Evolutionary conservation across 257 asterid genomes (phyloP), one percentile per base, ranked within the genome.

Genomic region (Solanum bulbocastanum): DNA sequence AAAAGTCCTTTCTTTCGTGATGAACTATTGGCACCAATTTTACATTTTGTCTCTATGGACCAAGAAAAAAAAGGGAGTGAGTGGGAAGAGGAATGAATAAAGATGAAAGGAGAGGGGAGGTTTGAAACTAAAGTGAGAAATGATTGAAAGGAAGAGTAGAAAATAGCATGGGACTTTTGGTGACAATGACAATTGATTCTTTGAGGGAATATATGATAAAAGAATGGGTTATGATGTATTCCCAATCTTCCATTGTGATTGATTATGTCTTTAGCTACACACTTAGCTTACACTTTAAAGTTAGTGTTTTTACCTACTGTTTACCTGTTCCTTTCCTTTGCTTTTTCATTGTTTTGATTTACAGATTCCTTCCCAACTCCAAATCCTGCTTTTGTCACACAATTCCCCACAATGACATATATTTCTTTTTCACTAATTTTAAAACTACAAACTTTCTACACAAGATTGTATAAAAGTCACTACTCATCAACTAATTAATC

Each of bases 151-250:
- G 86, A 87, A 86, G 86, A 49, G 40, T 65, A 78, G 79, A 89
- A 76, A 89, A 73, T 39, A 33, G 76, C 39, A 27, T 87, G 87
- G 86, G 88, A 89, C 88, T 91, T 91, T 90, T 68, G 58, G 66
- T 84, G 88, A 89, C 56, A 88, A 85, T 90, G 92, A 88, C 92
- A 92, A 89, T 86, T 87, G 91, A 92, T 90, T 91, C 90, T 56
- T 56, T 79, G 74, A 86, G 78, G 88, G 95, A 94, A 92, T 91
- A 92, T 91, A 91, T 87, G 78, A 90, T 88, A 93, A 93, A 90
- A 92, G 86, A 88, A 90, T 84, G 86, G 27, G 86, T 86, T 83
- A 83, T 87, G 87, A 78, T 87, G 87, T 85, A 30, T 85, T 89
- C 90, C 88, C 90, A 91, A 86, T 86, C 91, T 90, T 90, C 88